phyloP scores from a whole-genome alignment of 176 grass and related monocot species.

The Eleusine indica region DNA sequence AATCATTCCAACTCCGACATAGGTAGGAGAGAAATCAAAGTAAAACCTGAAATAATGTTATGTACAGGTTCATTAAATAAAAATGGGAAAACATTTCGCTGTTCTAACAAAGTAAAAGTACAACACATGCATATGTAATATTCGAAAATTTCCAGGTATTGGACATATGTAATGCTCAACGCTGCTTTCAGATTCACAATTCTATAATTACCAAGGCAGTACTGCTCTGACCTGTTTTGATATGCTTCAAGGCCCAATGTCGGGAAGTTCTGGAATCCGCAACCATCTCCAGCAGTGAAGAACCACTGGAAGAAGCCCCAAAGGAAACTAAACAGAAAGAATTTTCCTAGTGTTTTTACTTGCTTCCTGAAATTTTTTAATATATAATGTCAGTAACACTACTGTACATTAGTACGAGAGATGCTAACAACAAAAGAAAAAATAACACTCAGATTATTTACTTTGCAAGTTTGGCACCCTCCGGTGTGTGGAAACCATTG shows the following conservation, averaged over 20 bases:
- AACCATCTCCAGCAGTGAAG: slow-evolving; percentile 67
- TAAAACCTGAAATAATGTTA: slow-evolving; percentile 53
- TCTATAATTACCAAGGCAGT: not conserved
- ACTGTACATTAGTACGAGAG: not conserved
- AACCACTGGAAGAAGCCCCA: slow-evolving; percentile 99
- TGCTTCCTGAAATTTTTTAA: slow-evolving; percentile 61
- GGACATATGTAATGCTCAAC: not conserved
- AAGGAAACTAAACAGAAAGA: slow-evolving; percentile 60
- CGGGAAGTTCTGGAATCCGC: slow-evolving; percentile 67
- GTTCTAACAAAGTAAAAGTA: not conserved
- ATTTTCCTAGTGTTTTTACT: slow-evolving; percentile 63
- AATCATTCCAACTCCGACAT: slow-evolving; percentile 91
- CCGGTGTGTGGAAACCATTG: slow-evolving; percentile 83
- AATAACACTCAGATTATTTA: slow-evolving; percentile 36
- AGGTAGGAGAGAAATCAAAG: slow-evolving; percentile 80
- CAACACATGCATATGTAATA: not conserved
- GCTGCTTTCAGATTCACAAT: not conserved
- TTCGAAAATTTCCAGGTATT: not conserved
- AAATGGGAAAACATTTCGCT: not conserved
- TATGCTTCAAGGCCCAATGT: slow-evolving; percentile 68
- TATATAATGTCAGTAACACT: not conserved
- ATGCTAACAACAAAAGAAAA: not conserved
- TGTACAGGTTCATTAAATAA: slow-evolving; percentile 3
- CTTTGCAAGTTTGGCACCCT: slow-evolving; percentile 63
- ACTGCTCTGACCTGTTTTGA: slow-evolving; percentile 54